Evolutionary conservation across 2,329 filamentous ascomycete species (phyloP), one percentile per base, ranked within the genome.

Genomic region (Periconia sp.): DNA sequence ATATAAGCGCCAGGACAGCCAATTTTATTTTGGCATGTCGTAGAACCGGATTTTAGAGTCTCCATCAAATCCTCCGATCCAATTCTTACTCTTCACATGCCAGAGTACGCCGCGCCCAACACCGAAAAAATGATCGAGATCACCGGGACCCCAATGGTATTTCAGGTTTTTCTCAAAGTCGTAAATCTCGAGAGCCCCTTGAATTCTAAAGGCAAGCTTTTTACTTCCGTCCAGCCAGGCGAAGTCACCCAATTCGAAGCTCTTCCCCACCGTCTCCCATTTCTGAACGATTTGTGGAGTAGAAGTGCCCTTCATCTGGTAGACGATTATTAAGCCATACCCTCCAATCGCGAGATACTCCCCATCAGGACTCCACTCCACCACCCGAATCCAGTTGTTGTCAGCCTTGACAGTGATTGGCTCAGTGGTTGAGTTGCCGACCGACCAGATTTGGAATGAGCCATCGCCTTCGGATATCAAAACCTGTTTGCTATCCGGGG

Each of bases 401-500:
- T 45, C 45, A n/a, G 15, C 29, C 10, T 26, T 35, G 26, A 48
- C 28, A 9, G 31, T 31, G 3, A 35, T 38, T 4, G 46, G 46
- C 10, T 22, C 6, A 11, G 46, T 42, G 2, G 32, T 41, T n/a
- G 42, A 33, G 11, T 49, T 36, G 32, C 9, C 35, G 6, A 42
- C 17, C 12, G 42, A 13, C 41, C 46, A 49, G 21, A 49, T 31
- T n/a, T 45, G 46, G 13, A 49, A 19, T 12, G 34, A 34, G 17
- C 26, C 11, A 15, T 12, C 41, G 1, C 46, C 46, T 11, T 38
- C 33, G n/a, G 29, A n/a, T 16, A 49, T 23, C 19, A 23, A 16
- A n/a, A 49, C 24, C 29, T 49, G 42, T 15, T 46, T 49, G 8
- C 32, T 33, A 21, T 49, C 41, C 2, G 46, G 46, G 3, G 46